Evolutionary conservation across 2,329 filamentous ascomycete genomes (phyloP), one percentile per base, ranked within the genome.

Genomic region (Arachnomyces sp.): DNA sequence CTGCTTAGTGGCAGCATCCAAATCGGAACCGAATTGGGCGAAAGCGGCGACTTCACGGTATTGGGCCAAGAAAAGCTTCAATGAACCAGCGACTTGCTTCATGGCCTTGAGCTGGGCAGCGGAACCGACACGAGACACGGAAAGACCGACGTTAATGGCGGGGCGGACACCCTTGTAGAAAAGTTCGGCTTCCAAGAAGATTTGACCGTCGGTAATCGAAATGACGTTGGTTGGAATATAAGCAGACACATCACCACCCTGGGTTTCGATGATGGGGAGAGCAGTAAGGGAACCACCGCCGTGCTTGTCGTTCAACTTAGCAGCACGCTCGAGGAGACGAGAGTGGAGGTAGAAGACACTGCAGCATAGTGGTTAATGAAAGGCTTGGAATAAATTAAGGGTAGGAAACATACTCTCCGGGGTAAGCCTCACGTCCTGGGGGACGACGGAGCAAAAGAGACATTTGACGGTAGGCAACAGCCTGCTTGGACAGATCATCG

Each of bases 121-220:
- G 65, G 92, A 98, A 69, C 92, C 92, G 83, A 98, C 92, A 86
- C 92, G 92, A 58, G 92, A 98, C 60, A 98, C 92, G 62, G 92
- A 98, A 60, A 98, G 86, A 92, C 92, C 92, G 85, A 98, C 92
- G 82, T 98, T 98, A 73, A 98, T 98, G 75, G 92, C 92, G 61
- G 92, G 92, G 66, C 92, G 90, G 73, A 98, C 75, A 93, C 92
- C 92, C 86, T 98, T 98, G 87, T 95, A 96, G 85, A 96, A 98
- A 53, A 96, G 80, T 73, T 98, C 92, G 56, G 90, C 73, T 75
- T 98, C 92, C 77, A 98, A 80, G 86, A 98, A 98, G 73, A 98
- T 96, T 77, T 98, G 92, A 52, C 92, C 92, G 64, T 96, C 92
- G 60, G 92, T 98, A 67, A 98, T 98, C 69, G 90, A 96, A 81